Percentiles rank a stretch among this genome's conserved stretches.
These are phyloP conservation scores for Citrullus colocynthis DNA, from an alignment of 306 rosid genomes.

Conservation along the genomic window DNA sequence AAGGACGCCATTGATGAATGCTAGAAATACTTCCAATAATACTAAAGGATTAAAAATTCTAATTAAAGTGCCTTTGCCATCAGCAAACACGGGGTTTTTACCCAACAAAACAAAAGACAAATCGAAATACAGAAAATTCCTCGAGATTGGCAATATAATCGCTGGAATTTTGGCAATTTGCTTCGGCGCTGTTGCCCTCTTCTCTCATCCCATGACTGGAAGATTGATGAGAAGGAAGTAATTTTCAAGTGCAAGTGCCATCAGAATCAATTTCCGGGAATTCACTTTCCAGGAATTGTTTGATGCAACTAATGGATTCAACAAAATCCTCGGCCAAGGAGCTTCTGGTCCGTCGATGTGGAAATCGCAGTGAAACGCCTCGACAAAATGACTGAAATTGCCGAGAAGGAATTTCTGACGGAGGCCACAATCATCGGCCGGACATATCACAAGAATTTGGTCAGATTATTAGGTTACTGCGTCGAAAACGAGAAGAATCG, in stretches of 20 bases:
- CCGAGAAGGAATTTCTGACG: conserved; percentile 14
- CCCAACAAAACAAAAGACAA: neutral
- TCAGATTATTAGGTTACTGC: conserved; percentile 24
- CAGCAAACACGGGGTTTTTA: too few species aligned
- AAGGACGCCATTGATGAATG: conserved; percentile 5
- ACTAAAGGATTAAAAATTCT: neutral
- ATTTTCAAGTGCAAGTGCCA: neutral
- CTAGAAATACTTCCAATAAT: neutral
- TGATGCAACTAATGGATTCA: conserved; percentile 21
- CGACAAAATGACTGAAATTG: neutral
- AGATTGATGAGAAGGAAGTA: neutral
- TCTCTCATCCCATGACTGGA: neutral
- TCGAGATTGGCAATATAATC: neutral
- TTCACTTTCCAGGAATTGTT: conserved; percentile 15
- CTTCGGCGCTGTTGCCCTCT: neutral
- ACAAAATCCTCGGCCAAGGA: conserved; percentile 18
- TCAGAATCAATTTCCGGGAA: conserved; percentile 1
- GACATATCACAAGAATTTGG: conserved; percentile 19
- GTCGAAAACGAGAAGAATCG: conserved; percentile 11
- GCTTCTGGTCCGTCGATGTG: conserved; percentile 8
- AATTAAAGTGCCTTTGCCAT: neutral
- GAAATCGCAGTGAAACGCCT: conserved; percentile 18
- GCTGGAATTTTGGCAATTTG: neutral
- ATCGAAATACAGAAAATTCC: neutral
- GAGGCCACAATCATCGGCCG: conserved; percentile 13